Conservation (phyloP, 805 yeast genomes). For the Huiozyma sinensis region DNA sequence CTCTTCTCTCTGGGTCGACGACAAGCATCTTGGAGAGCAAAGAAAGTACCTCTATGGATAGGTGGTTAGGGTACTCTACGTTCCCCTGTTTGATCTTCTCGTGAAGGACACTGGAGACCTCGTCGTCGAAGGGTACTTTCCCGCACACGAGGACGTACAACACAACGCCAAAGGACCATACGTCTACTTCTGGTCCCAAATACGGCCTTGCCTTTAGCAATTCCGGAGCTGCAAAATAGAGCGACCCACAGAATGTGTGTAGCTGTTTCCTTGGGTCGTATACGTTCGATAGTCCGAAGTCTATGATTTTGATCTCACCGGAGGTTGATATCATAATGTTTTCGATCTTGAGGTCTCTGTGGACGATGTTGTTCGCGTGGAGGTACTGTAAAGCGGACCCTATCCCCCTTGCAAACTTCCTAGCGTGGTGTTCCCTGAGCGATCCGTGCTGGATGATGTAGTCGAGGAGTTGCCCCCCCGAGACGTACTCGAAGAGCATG, state of each 20-base stretch:
- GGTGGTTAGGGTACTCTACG: conserved; percentile 79
- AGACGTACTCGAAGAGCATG: conserved; percentile 91
- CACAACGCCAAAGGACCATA: conserved; percentile 98
- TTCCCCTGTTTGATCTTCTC: conserved; percentile 87
- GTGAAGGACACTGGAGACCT: conserved; percentile 81
- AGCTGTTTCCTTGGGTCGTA: conserved; percentile 61
- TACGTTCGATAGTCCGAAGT: conserved; percentile 88
- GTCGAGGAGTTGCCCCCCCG: conserved; percentile 96
- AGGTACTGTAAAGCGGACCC: conserved; percentile 90
- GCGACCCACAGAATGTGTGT: conserved; percentile 92
- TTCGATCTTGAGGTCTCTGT: conserved; percentile 92
- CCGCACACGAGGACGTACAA: conserved; percentile 93
- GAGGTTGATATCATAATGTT: conserved; percentile 87
- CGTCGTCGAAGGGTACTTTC: conserved; percentile 96
- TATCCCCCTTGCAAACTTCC: conserved; percentile 89
- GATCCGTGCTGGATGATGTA: conserved; percentile 95
- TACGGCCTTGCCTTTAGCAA: conserved; percentile 85
- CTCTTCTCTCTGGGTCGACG: conserved; percentile 77
- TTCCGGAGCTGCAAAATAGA: conserved; percentile 98
- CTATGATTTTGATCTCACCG: conserved; percentile 92
- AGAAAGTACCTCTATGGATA: conserved; percentile 72
- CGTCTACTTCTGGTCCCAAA: conserved; percentile 93
- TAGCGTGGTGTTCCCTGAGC: conserved; percentile 83
- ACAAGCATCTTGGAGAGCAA: conserved; percentile 81
- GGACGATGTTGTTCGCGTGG: conserved; percentile 90